Conservation (phyloP, 108 stramenopile genomes). For the Cylindrotheca fusiformis region DNA sequence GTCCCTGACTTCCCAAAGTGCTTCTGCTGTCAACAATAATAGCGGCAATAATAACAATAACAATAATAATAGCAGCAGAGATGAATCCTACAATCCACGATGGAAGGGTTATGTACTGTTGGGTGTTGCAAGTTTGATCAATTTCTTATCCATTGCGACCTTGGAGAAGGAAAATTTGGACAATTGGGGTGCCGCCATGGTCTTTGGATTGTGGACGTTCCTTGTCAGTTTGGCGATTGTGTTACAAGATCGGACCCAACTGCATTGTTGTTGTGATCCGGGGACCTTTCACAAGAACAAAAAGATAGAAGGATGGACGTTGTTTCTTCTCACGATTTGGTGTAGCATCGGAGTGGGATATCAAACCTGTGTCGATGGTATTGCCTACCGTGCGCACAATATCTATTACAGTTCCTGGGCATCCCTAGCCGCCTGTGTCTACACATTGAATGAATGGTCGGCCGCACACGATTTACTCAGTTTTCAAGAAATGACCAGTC, state of each 20-base stretch:
- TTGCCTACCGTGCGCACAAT: slow-evolving; percentile 56
- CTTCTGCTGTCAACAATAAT: background rate
- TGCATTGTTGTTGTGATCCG: slow-evolving; percentile 14
- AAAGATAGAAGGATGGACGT: slow-evolving; percentile 59
- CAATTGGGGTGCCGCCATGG: slow-evolving; percentile 15
- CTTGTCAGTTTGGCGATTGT: slow-evolving; percentile 35
- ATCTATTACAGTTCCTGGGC: slow-evolving; percentile 64
- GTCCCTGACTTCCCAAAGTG: too few relatives aligned
- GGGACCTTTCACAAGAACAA: slow-evolving; percentile 46
- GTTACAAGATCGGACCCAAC: slow-evolving; percentile 45
- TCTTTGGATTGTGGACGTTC: slow-evolving; percentile 61
- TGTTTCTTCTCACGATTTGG: slow-evolving; percentile 39
- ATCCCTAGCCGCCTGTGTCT: slow-evolving; percentile 26
- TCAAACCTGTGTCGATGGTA: slow-evolving; percentile 38
- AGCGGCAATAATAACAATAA: background rate
- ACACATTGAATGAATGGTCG: slow-evolving; percentile 64
- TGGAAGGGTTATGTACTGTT: slow-evolving; percentile 65
- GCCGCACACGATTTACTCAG: slow-evolving; percentile 56
- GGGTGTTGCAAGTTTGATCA: slow-evolving; percentile 39
- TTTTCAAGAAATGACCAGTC: slow-evolving; percentile 48
- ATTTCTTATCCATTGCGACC: slow-evolving; percentile 32
- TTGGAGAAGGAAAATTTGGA: background rate
- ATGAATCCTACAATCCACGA: slow-evolving; percentile 37
- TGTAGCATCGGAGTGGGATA: slow-evolving; percentile 53
- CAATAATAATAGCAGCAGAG: background rate